Evolutionary conservation across 2,329 filamentous ascomycete genomes (phyloP).

Genomic region (Aureobasidium melanogenum): DNA sequence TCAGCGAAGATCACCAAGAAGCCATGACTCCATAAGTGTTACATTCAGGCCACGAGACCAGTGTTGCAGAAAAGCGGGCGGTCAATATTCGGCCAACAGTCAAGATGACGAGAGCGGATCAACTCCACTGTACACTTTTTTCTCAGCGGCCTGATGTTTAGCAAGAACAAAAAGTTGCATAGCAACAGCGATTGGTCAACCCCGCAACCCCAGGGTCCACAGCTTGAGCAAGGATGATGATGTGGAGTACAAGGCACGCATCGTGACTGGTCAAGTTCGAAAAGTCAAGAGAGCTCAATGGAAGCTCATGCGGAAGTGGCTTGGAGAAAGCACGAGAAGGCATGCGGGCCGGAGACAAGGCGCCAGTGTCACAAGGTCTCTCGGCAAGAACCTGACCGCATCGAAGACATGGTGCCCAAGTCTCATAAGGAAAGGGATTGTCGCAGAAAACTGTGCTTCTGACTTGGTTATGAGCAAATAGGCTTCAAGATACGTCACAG

Average conservation of each 20-base stretch:
- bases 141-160: background rate
- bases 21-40: background rate
- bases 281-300: background rate
- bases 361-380: slow-evolving; percentile 4
- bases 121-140: background rate
- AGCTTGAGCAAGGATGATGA: slow-evolving; percentile 9
- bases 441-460: background rate
- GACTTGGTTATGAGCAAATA: background rate
- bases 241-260: slow-evolving; percentile 11
- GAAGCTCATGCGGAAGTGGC: slow-evolving; percentile 8
- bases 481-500: background rate
- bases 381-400: slow-evolving; percentile 2
- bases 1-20: background rate
- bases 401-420: background rate
- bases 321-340: background rate
- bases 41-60: slow-evolving; percentile 10
- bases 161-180: background rate
- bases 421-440: background rate
- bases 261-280: slow-evolving; percentile 1
- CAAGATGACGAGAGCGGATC: slow-evolving; percentile 11
- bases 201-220: slow-evolving; percentile 9
- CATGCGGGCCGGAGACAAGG: slow-evolving; percentile 6
- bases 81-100: background rate
- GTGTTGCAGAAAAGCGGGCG: slow-evolving; percentile 2
- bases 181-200: background rate